Conservation (phyloP, 2,329 filamentous ascomycete genomes). For the Aspergillus fumigatus region DNA sequence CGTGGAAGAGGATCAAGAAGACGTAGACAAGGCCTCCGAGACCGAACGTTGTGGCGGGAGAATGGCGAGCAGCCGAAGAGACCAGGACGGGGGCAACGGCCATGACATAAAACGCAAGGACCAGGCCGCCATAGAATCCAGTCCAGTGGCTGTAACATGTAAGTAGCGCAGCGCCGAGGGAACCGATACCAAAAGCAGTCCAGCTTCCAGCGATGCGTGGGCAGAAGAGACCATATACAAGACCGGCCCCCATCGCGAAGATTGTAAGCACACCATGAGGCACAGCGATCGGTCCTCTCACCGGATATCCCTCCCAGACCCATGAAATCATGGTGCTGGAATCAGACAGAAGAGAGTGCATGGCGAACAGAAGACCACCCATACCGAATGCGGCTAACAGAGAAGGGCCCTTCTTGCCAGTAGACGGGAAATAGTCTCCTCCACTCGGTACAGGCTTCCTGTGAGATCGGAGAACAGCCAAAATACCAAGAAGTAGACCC, state of each 20-base stretch:
- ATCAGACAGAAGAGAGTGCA: slow-evolving; percentile 91
- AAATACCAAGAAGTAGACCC: slow-evolving; percentile 68
- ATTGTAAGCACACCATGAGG: slow-evolving; percentile 89
- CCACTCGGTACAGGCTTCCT: slow-evolving; percentile 55
- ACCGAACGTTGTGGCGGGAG: slow-evolving; percentile 76
- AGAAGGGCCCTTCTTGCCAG: slow-evolving; percentile 61
- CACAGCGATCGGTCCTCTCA: slow-evolving; percentile 79
- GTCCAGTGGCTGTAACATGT: slow-evolving; percentile 78
- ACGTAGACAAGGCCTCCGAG: slow-evolving; percentile 89
- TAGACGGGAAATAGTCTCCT: slow-evolving; percentile 47
- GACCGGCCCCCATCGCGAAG: slow-evolving; percentile 76
- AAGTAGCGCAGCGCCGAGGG: slow-evolving; percentile 70
- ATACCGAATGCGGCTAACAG: slow-evolving; percentile 71
- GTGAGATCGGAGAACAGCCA: slow-evolving; percentile 73
- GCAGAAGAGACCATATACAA: slow-evolving; percentile 69
- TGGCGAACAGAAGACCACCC: slow-evolving; percentile 77
- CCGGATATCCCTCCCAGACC: slow-evolving; percentile 95
- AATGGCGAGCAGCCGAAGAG: slow-evolving; percentile 68
- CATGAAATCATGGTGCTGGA: slow-evolving; percentile 98
- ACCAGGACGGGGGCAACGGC: slow-evolving; percentile 73
- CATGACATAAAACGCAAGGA: slow-evolving; percentile 73
- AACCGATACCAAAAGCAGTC: slow-evolving; percentile 73
- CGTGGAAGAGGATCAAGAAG: slow-evolving; percentile 90
- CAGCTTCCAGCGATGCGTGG: slow-evolving; percentile 71
- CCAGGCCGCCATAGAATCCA: slow-evolving; percentile 80